Evolutionary conservation across 2,329 filamentous ascomycete species (phyloP), one percentile per base, ranked within the genome.

Genomic region (Herpotrichia juniperi): DNA sequence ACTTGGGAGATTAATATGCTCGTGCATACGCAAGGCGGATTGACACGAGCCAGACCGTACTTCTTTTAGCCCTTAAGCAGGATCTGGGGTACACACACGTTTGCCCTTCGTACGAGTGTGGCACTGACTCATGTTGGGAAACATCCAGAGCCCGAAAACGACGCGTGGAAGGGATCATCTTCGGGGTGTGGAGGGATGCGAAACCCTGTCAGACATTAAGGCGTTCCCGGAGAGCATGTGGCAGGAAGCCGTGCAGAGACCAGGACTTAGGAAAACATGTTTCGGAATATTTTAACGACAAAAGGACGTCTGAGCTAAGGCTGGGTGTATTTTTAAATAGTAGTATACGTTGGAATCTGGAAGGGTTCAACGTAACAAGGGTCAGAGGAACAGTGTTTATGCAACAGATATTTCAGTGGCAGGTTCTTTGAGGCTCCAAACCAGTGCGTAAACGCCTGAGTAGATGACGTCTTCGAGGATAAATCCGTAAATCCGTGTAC

Each of bases 341-440:
- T n/a, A n/a, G n/a, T 40, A 19, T 10, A 40, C 25, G n/a, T 25
- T 14, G 7, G 21, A 24, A 25, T 40, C 12, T 12, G 19, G 14
- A n/a, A 40, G 25, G 3, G 37, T 21, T 40, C 21, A 21, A 24
- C 42, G 51, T 35, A 54, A 51, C 1, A 56, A 16, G 2, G 52
- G 55, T 9, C 55, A 52, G 21, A 49, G 28, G 11, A 58, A 32
- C 14, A 52, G 55, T 12, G 52, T 49, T 17, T 45, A 58, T 9
- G 55, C 55, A 11, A 58, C 52, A 1, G 49, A 46, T 8, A 58
- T 53, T 8, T 52, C 52, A 14, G 56, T 35, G 7, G 52, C 48
- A 6, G 55, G 55, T 30, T 58, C 55, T 3, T 22, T 26, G 25
- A 58, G 50, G 17, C 28, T 47, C 51, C 46, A 55, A 19, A 53